phyloP scores from a whole-genome alignment of 805 yeast genomes.

The Zygoascus biomembranicola region DNA sequence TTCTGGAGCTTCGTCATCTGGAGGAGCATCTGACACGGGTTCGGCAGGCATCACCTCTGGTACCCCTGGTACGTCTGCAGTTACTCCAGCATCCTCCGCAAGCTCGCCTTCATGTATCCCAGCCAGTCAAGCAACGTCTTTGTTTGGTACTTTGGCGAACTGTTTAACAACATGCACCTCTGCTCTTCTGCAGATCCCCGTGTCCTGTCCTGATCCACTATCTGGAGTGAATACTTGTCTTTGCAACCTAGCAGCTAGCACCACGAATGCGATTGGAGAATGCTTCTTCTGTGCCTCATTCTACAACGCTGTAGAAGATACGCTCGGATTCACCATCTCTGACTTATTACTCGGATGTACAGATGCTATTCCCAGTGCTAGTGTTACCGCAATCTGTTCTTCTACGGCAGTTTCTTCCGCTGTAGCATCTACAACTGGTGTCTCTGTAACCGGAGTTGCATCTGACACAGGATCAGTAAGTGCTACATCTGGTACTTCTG shows the following conservation, averaged over 20 bases:
- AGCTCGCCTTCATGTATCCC: neutral
- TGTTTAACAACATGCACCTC: slow-evolving; percentile 9
- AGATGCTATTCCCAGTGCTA: neutral
- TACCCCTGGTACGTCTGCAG: no score
- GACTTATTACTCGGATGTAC: neutral
- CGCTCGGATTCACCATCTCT: neutral
- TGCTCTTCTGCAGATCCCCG: slow-evolving; percentile 1
- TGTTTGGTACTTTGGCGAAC: slow-evolving; percentile 7
- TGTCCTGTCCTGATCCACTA: neutral
- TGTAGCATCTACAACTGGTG: slow-evolving; percentile 1
- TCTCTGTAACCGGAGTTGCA: slow-evolving; percentile 1
- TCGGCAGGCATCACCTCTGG: no score
- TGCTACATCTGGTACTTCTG: neutral
- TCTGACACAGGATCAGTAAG: slow-evolving; percentile 3
- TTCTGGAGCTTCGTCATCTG: no score
- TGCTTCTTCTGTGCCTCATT: neutral
- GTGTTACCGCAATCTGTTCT: neutral
- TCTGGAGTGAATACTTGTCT: neutral
- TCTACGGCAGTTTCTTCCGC: neutral
- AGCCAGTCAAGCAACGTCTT: slow-evolving; percentile 6
- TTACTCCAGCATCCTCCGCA: no score
- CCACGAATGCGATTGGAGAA: neutral
- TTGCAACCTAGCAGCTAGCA: neutral
- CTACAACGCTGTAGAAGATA: neutral
- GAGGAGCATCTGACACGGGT: no score